Conservation (phyloP, 495 filamentous ascomycete species). For the Neurospora sp. region DNA sequence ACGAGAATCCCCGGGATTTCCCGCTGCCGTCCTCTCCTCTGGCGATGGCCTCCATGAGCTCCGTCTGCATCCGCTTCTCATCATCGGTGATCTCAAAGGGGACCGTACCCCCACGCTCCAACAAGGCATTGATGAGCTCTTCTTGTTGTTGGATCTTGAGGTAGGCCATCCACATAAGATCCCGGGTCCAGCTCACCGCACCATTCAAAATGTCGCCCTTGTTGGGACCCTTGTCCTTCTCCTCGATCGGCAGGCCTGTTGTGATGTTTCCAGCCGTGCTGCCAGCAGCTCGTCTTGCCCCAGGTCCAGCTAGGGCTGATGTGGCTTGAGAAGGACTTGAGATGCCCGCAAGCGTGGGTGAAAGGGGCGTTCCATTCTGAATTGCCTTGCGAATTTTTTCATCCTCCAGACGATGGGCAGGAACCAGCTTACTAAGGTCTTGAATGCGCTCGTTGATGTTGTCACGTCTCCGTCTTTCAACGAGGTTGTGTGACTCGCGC, state of each 20-base stretch:
- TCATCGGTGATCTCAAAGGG: conserved; percentile 85
- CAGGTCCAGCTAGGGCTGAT: conserved; percentile 75
- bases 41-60: conserved; percentile 74
- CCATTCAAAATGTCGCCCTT: conserved; percentile 98
- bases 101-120: conserved; percentile 57
- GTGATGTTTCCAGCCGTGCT: conserved; percentile 72
- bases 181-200: conserved; percentile 90
- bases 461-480: conserved; percentile 87
- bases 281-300: conserved; percentile 65
- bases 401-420: conserved; percentile 85
- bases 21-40: conserved; percentile 54
- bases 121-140: conserved; percentile 64
- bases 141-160: conserved; percentile 81
- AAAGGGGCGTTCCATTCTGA: conserved; percentile 78
- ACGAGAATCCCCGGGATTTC: conserved; percentile 45
- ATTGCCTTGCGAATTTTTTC: conserved; percentile 94
- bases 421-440: conserved; percentile 87
- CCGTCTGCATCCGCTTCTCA: conserved; percentile 87
- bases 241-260: conserved; percentile 80
- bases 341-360: conserved; percentile 58
- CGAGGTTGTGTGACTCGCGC: conserved; percentile 90
- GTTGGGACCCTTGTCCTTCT: conserved; percentile 98
- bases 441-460: conserved; percentile 99
- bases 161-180: conserved; percentile 93
- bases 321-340: conserved; percentile 65